These are phyloP conservation scores for Arbutus unedo DNA, from an alignment of 148 eudicot genomes.

Conservation along the genomic window DNA sequence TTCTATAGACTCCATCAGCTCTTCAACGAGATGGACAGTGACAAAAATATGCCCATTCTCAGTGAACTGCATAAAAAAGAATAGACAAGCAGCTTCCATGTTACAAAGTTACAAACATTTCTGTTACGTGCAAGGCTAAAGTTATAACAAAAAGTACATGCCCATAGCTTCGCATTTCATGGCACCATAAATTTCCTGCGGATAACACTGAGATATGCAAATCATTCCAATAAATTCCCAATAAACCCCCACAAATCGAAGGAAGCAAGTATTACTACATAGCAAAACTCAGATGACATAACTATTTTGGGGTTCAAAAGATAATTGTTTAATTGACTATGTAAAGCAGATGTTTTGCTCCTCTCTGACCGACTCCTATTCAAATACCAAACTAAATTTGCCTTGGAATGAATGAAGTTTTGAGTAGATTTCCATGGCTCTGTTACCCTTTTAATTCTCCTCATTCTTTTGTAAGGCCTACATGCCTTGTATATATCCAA, in stretches of 20 bases:
- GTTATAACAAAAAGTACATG: not conserved
- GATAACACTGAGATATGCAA: not conserved
- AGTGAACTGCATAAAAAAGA: constrained; percentile 62
- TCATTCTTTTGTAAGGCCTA: not conserved
- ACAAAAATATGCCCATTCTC: constrained; percentile 91
- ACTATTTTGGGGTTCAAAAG: not conserved
- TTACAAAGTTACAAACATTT: not conserved
- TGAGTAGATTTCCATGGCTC: not conserved
- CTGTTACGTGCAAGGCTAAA: not conserved
- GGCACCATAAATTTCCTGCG: not conserved
- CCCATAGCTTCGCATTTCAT: not conserved
- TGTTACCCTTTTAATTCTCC: not conserved
- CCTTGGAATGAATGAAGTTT: not conserved
- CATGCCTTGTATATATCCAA: not conserved
- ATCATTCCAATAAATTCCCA: not conserved
- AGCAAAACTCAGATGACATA: not conserved
- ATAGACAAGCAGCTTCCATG: constrained; percentile 15
- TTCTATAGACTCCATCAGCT: constrained; percentile 56
- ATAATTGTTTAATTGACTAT: not conserved
- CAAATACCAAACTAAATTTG: not conserved
- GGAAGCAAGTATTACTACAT: not conserved
- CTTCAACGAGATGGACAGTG: constrained; percentile 79
- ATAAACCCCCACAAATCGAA: not conserved
- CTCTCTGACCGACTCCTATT: not conserved
- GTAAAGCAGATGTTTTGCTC: not conserved